A percentile compares a stretch with the other conserved stretches of the same genome.
These are phyloP conservation scores for Lachnellula occidentalis DNA, from an alignment of 2,329 filamentous ascomycete species.

Conservation along the genomic window DNA sequence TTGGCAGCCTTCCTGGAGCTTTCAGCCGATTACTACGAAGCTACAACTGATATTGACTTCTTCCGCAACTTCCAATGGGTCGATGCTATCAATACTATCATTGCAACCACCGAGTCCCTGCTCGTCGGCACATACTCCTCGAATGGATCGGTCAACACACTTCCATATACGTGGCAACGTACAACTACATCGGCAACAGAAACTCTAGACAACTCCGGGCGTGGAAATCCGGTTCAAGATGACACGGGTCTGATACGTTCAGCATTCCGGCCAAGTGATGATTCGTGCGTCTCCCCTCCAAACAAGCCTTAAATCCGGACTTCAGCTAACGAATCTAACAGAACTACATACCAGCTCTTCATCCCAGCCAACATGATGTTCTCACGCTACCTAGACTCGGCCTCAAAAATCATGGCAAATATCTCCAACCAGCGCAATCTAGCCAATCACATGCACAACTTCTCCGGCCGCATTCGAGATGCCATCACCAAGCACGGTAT, in stretches of 20 bases:
- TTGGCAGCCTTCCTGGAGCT: slow-evolving; percentile 82
- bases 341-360: slow-evolving; percentile 71
- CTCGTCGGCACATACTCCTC: slow-evolving; percentile 66
- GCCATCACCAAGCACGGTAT: slow-evolving; percentile 69
- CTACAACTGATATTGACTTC: slow-evolving; percentile 66
- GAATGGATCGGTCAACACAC: slow-evolving; percentile 48
- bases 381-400: slow-evolving; percentile 52
- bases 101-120: slow-evolving; percentile 65
- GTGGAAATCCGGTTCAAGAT: slow-evolving; percentile 70
- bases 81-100: slow-evolving; percentile 61
- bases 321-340: slow-evolving; percentile 1
- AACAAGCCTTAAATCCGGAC: not conserved
- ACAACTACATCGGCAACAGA: slow-evolving; percentile 70
- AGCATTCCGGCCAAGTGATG: slow-evolving; percentile 86
- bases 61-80: slow-evolving; percentile 72
- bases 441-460: slow-evolving; percentile 48
- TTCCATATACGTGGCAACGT: slow-evolving; percentile 72
- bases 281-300: slow-evolving; percentile 47
- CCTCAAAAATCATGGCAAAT: slow-evolving; percentile 46
- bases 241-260: slow-evolving; percentile 78
- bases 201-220: slow-evolving; percentile 69
- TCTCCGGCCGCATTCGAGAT: slow-evolving; percentile 58
- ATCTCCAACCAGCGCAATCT: slow-evolving; percentile 46
- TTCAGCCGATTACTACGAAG: slow-evolving; percentile 70
- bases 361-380: slow-evolving; percentile 91